phyloP scores from a whole-genome alignment of 495 filamentous ascomycete genomes.

The Trichoderma reesei region DNA sequence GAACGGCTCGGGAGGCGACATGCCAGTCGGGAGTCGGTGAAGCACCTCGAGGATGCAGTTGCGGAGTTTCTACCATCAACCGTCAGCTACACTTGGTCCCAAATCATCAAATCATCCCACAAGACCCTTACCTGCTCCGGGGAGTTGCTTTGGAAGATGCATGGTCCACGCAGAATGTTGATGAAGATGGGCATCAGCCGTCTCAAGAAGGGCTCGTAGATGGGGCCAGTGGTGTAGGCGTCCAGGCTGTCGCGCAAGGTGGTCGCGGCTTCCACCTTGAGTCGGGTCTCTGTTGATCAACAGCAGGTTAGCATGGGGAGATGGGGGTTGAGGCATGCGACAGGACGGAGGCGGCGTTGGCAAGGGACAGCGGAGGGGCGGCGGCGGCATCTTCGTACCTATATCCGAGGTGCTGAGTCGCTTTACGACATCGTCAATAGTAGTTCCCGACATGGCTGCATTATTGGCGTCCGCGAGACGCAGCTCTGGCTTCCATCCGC shows the following conservation, averaged over 20 bases:
- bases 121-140: constrained; percentile 57
- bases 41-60: constrained; percentile 90
- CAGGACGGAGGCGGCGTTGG: background rate
- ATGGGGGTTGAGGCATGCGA: background rate
- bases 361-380: background rate
- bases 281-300: constrained; percentile 52
- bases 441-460: constrained; percentile 41
- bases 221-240: constrained; percentile 41
- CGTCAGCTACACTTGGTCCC: constrained; percentile 10
- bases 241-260: constrained; percentile 82
- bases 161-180: constrained; percentile 71
- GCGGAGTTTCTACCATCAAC: constrained; percentile 60
- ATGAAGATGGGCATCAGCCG: constrained; percentile 87
- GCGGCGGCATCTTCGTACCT: constrained; percentile 26
- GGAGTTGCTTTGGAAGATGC: constrained; percentile 82
- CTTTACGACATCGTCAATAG: constrained; percentile 44
- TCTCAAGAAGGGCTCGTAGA: constrained; percentile 68
- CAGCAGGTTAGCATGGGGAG: constrained; percentile 12
- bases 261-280: constrained; percentile 64
- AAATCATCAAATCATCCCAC: background rate
- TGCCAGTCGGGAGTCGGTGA: constrained; percentile 72
- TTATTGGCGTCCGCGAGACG: constrained; percentile 18
- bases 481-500: constrained; percentile 12
- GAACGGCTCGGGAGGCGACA: constrained; percentile 58
- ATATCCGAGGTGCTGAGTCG: constrained; percentile 42